Percentiles rank a stretch among this genome's conserved stretches.
Evolutionary conservation across 116 monocot genomes (phyloP).

Genomic region (Thalassia testudinum): DNA sequence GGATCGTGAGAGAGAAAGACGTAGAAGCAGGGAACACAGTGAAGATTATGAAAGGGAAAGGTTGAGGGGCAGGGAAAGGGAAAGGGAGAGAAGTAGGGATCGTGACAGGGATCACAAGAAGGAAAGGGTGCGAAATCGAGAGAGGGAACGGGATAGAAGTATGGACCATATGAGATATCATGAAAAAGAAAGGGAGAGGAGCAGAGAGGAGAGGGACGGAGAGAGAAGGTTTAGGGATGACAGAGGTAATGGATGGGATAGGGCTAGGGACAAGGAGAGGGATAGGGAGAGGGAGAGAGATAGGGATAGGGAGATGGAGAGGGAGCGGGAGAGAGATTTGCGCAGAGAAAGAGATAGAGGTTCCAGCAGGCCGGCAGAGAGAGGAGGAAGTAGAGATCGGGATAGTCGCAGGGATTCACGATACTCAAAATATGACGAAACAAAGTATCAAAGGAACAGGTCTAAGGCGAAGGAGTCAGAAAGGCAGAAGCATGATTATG

Average conservation of each 20-base stretch:
- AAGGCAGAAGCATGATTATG: constrained; percentile 9
- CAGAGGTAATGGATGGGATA: constrained; percentile 4
- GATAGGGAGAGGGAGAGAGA: constrained; percentile 21
- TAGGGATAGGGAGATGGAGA: constrained; percentile 3
- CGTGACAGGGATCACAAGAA: constrained; percentile 25
- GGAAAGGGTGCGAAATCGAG: neutral
- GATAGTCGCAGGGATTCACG: constrained; percentile 14
- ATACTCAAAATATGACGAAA: constrained; percentile 25
- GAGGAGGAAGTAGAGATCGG: constrained; percentile 11
- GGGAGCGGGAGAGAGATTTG: constrained; percentile 11
- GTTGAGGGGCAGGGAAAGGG: constrained; percentile 5
- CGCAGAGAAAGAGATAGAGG: constrained; percentile 20
- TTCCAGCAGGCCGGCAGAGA: constrained; percentile 8
- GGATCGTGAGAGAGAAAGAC: constrained; percentile 4
- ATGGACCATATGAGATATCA: neutral
- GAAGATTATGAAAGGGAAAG: constrained; percentile 10
- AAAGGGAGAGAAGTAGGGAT: constrained; percentile 21
- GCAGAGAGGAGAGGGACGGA: constrained; percentile 15
- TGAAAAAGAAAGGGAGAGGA: neutral
- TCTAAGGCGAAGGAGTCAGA: constrained; percentile 15
- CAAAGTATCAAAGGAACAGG: constrained; percentile 15
- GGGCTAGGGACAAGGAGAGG: constrained; percentile 4
- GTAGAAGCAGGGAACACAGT: constrained; percentile 1
- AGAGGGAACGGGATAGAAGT: neutral
- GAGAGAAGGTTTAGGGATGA: constrained; percentile 25